Base-by-base conservation (phyloP, 768 basidiomycete species). In the Suillus spraguei region DNA sequence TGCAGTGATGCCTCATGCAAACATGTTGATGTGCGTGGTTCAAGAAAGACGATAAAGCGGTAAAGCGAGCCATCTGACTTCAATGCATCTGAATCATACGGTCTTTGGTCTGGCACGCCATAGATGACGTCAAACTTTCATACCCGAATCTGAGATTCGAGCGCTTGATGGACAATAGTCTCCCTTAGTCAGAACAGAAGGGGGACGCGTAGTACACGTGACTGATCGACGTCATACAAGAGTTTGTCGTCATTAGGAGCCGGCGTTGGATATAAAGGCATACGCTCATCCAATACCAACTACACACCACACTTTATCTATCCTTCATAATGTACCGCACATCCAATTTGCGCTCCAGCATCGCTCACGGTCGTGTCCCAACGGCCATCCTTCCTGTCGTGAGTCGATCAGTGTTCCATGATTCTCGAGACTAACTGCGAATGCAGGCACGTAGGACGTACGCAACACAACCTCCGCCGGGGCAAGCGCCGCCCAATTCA, bases 361-460 rank as follows among this genome's bases (percentile, higher is more conserved):
- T 28, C 32, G 6, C 7, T 8, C 47, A 33, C 14, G 14, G 22
- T 55, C 38, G 35, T 53, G 24, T 54, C 39, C 54, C 52, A 17
- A 28, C 39, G 1, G 52, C 33, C 35, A 35, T 42, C 41, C 33
- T 49, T 8, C 60, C 63, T 41, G 60, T 24, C 20, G 65, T 64
- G 32, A 60, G 63, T 58, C 22, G 9, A 20, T 32, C 16, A 11
- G 3, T n/a, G 17, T 58, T 41, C 10, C 39, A 6, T 46, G 10
- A 56, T 42, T 52, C 7, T 22, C 17, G 32, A 63, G 64, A 24
- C 49, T 54, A 72, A 36, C 4, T 20, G 6, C 13, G 10, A 33
- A 14, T n/a, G 53, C 14, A 69, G 67, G 16, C 50, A 24, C 65
- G 53, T 35, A 69, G 69, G 62, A 60, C 41, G 5, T 33, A 73